Evolutionary conservation across 257 asterid species (phyloP).

Genomic region (Lycium barbarum): DNA sequence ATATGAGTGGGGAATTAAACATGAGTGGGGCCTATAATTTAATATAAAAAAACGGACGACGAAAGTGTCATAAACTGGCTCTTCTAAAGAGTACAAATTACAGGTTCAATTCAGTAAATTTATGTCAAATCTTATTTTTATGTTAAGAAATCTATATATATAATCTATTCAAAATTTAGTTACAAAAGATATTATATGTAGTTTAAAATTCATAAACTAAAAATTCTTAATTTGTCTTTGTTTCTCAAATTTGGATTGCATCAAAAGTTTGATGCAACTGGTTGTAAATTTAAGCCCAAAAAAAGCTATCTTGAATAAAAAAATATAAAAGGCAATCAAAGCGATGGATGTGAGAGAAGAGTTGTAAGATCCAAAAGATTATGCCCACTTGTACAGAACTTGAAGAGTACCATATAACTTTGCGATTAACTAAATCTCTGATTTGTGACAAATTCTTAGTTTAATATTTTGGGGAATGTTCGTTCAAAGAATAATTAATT

Average conservation of each 20-base stretch:
- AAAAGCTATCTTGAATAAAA: not conserved
- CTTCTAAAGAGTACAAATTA: no score
- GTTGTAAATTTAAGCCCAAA: not conserved
- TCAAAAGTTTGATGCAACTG: not conserved
- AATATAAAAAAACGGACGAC: no score
- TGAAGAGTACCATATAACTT: not conserved
- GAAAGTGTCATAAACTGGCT: no score
- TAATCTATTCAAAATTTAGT: no score
- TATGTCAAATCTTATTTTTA: no score
- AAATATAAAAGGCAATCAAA: not conserved
- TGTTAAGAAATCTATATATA: no score
- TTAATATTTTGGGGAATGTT: constrained; percentile 9
- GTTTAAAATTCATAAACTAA: no score
- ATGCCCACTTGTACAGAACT: not conserved
- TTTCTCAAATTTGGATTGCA: not conserved
- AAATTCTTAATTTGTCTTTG: no score
- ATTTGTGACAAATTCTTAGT: not conserved
- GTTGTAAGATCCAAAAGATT: constrained; percentile 16
- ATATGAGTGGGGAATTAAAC: no score
- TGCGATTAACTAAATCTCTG: constrained; percentile 19
- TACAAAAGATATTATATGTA: no score
- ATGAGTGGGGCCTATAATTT: no score
- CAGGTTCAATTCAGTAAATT: no score
- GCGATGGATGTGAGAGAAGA: not conserved
- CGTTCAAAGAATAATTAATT: not conserved